Conservation (phyloP, 2,329 filamentous ascomycete genomes). For the Bipolaris cookei region DNA sequence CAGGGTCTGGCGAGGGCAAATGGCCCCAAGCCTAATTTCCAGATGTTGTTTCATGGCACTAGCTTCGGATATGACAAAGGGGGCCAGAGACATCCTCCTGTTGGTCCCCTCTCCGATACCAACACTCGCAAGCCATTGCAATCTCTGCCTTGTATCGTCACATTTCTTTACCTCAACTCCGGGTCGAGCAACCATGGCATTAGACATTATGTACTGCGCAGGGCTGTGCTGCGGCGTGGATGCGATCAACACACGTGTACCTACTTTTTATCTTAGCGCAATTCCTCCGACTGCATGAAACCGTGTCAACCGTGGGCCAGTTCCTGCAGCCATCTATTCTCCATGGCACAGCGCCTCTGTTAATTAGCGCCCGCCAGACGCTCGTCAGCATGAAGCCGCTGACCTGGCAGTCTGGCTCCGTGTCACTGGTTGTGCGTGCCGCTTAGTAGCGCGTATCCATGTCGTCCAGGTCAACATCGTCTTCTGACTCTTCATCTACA, state of each 20-base stretch:
- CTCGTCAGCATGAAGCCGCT: constrained; percentile 5
- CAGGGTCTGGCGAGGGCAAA: constrained; percentile 35
- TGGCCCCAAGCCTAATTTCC: constrained; percentile 18
- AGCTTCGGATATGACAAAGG: constrained; percentile 5
- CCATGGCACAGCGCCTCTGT: neutral
- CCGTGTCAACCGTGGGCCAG: neutral
- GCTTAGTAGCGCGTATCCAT: constrained; percentile 50
- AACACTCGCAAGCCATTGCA: neutral
- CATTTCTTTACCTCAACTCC: neutral
- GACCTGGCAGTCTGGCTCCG: constrained; percentile 15
- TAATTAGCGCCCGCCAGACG: constrained; percentile 1
- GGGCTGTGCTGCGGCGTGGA: constrained; percentile 23
- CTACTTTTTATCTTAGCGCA: constrained; percentile 13
- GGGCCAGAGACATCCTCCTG: constrained; percentile 9
- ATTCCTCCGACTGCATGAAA: neutral
- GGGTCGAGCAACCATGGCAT: constrained; percentile 1
- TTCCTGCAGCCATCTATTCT: constrained; percentile 10
- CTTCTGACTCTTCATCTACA: constrained; percentile 46
- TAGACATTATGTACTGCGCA: constrained; percentile 1
- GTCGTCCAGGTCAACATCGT: constrained; percentile 48
- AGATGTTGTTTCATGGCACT: neutral
- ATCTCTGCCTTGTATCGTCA: neutral
- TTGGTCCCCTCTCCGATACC: neutral
- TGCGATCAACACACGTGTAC: constrained; percentile 17
- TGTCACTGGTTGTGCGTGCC: constrained; percentile 29